Evolutionary conservation across 768 basidiomycete species (phyloP).

Genomic region (Boletus rubroflammeus): DNA sequence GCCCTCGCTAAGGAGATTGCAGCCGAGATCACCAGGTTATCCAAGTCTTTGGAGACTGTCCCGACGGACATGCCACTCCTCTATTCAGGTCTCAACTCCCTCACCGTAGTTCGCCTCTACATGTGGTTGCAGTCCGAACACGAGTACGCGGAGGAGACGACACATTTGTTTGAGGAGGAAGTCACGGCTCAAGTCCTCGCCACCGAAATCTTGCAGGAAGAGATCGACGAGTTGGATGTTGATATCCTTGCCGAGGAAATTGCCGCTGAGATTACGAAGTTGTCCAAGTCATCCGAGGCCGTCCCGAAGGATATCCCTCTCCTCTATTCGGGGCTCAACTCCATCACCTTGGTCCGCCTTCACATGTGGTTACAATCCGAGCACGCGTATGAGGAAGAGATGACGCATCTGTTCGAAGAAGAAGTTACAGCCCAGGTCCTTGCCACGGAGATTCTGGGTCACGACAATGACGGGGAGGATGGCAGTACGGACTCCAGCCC

Average conservation of each 20-base stretch:
- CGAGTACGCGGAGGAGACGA: conserved; percentile 30
- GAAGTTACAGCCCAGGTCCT: conserved; percentile 29
- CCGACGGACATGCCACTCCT: conserved; percentile 31
- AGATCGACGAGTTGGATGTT: background rate
- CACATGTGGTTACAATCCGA: conserved; percentile 33
- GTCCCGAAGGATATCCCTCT: conserved; percentile 34
- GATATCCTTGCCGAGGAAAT: conserved; percentile 29
- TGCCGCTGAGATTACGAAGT: conserved; percentile 29
- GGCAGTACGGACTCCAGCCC: conserved; percentile 1
- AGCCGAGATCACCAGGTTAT: conserved; percentile 31
- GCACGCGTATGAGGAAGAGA: conserved; percentile 30
- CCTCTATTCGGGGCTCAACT: conserved; percentile 32
- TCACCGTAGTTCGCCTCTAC: conserved; percentile 28
- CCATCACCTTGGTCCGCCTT: conserved; percentile 28
- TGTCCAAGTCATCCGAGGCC: conserved; percentile 28
- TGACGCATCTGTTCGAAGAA: conserved; percentile 31
- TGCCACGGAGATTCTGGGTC: conserved; percentile 28
- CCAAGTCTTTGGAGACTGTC: conserved; percentile 26
- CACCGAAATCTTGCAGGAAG: conserved; percentile 26
- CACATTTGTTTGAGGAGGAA: conserved; percentile 31
- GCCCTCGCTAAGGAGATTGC: conserved; percentile 33
- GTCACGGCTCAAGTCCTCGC: conserved; percentile 29
- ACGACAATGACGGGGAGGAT: background rate
- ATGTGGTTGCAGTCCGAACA: conserved; percentile 34
- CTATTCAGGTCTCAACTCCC: conserved; percentile 32